These are phyloP conservation scores for Chaetomium olivaceum DNA, from an alignment of 2,329 filamentous ascomycete species.

Conservation along the genomic window DNA sequence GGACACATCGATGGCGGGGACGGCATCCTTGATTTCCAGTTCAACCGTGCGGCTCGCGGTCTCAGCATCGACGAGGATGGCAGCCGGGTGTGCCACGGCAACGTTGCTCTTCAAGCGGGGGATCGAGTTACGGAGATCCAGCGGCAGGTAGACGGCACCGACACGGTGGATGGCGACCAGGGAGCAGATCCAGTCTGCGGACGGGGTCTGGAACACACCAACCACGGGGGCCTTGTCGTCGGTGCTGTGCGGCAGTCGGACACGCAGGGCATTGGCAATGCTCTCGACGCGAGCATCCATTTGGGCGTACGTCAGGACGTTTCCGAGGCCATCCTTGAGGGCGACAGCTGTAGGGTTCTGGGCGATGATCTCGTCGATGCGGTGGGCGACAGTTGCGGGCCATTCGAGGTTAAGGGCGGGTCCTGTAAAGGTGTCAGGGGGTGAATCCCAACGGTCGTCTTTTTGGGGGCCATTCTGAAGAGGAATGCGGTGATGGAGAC, in stretches of 20 bases:
- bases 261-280: constrained; percentile 3
- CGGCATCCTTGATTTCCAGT: not conserved
- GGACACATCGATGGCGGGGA: not conserved
- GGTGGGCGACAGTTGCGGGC: constrained; percentile 14
- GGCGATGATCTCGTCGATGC: constrained; percentile 11
- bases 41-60: not conserved
- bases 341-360: constrained; percentile 9
- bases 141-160: constrained; percentile 37
- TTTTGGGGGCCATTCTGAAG: too few species aligned
- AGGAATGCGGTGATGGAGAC: not conserved
- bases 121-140: constrained; percentile 37
- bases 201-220: not conserved
- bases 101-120: constrained; percentile 36
- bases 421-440: not conserved
- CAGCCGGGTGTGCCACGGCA: constrained; percentile 34
- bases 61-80: constrained; percentile 33
- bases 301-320: constrained; percentile 5
- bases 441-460: not conserved
- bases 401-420: constrained; percentile 8
- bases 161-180: constrained; percentile 31
- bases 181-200: not conserved
- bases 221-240: not conserved
- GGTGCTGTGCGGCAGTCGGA: constrained; percentile 14
- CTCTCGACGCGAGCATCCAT: constrained; percentile 8
- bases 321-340: constrained; percentile 13